Percentiles rank a stretch among this genome's conserved stretches.
Evolutionary conservation across 2,329 filamentous ascomycete species (phyloP).

Genomic region (Didymella pinodella): DNA sequence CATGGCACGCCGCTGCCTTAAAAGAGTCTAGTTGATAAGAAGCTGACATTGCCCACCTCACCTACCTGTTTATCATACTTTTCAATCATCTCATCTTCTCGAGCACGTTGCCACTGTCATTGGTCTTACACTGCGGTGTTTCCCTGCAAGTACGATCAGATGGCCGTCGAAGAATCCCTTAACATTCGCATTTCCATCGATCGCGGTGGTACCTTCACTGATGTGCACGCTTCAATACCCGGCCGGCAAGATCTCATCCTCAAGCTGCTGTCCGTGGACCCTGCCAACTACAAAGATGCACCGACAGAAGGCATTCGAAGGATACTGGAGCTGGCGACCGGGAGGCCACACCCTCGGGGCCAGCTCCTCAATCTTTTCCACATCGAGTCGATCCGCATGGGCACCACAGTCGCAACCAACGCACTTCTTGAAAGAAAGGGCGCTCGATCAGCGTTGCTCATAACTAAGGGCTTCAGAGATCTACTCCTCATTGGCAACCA

Average conservation of each 20-base stretch:
- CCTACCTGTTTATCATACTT: background rate
- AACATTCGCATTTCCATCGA: constrained; percentile 18
- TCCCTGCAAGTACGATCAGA: background rate
- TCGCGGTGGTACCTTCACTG: constrained; percentile 32
- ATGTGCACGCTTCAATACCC: constrained; percentile 33
- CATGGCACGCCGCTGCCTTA: background rate
- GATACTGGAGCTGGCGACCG: constrained; percentile 26
- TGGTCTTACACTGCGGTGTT: background rate
- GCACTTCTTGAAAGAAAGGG: constrained; percentile 43
- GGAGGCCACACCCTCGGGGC: constrained; percentile 1
- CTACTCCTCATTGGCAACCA: constrained; percentile 44
- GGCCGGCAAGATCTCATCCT: constrained; percentile 37
- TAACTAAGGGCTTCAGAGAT: constrained; percentile 44
- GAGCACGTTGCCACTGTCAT: background rate
- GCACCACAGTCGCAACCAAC: constrained; percentile 45
- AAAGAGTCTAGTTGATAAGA: constrained; percentile 4
- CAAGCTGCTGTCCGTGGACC: constrained; percentile 43
- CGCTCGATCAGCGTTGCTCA: constrained; percentile 37
- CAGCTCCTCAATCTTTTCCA: constrained; percentile 12
- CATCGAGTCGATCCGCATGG: constrained; percentile 30
- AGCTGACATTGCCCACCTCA: constrained; percentile 1
- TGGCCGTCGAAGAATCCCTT: constrained; percentile 10
- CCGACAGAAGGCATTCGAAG: constrained; percentile 42
- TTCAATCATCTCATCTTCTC: background rate
- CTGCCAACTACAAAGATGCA: constrained; percentile 40